A percentile compares a stretch with the other conserved stretches of the same genome.
Conservation (phyloP, 345 rosid species). For the Schrenkiella parvula region DNA sequence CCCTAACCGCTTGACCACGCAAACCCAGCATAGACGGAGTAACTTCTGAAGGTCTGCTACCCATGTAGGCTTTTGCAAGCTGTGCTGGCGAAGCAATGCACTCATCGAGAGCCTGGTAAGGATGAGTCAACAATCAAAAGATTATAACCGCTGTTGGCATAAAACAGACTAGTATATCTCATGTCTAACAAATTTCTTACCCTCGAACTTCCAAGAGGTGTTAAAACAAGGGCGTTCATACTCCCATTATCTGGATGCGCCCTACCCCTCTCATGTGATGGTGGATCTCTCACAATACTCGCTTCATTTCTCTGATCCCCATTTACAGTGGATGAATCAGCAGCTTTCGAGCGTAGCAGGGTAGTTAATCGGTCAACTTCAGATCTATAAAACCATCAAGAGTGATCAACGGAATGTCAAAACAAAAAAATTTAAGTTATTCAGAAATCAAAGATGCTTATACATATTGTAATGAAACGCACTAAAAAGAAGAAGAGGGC, state of each 20-base stretch:
- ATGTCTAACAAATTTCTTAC: slow-evolving; percentile 35
- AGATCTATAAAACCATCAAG: slow-evolving; percentile 45
- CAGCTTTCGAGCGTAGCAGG: slow-evolving; percentile 58
- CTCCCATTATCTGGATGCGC: slow-evolving; percentile 37
- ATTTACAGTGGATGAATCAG: slow-evolving; percentile 37
- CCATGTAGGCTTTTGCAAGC: slow-evolving; percentile 98
- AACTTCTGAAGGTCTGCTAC: slow-evolving; percentile 69
- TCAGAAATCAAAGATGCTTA: not conserved
- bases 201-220: slow-evolving; percentile 43
- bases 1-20: slow-evolving; percentile 42
- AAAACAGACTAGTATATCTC: not conserved
- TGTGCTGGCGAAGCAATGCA: slow-evolving; percentile 80
- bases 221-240: slow-evolving; percentile 35
- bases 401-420: not conserved
- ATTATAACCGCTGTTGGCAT: slow-evolving; percentile 2
- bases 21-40: slow-evolving; percentile 51
- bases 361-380: slow-evolving; percentile 82
- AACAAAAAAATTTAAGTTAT: not conserved
- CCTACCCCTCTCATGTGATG: slow-evolving; percentile 36
- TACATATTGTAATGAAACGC: not conserved
- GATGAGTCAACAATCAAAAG: slow-evolving; percentile 7
- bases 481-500: not conserved
- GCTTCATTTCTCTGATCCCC: slow-evolving; percentile 46
- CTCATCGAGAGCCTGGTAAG: slow-evolving; percentile 60
- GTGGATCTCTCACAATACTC: slow-evolving; percentile 27